A percentile compares a stretch with the other conserved stretches of the same genome.
These are phyloP conservation scores for Ganoderma meredithae DNA, from an alignment of 1,284 basidiomycete species.

Conservation along the genomic window DNA sequence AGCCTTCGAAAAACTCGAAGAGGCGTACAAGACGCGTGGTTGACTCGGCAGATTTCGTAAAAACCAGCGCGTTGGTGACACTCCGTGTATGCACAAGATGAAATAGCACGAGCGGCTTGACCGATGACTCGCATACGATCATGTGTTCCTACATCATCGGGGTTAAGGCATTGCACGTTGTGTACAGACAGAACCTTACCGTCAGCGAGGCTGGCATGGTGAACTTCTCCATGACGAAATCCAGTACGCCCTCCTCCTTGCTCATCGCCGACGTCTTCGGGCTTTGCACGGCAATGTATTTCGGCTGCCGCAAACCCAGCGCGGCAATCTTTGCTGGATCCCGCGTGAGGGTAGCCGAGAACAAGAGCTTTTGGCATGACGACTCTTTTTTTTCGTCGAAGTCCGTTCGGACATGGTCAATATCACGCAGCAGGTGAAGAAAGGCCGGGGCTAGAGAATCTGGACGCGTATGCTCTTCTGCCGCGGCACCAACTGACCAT, in stretches of 20 bases:
- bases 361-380: conserved; percentile 94
- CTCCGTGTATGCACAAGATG: conserved; percentile 76
- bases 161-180: neutral
- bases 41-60: conserved; percentile 96
- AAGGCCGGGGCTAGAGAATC: conserved; percentile 71
- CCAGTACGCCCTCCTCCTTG: conserved; percentile 51
- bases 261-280: conserved; percentile 36
- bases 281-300: conserved; percentile 87
- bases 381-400: conserved; percentile 60
- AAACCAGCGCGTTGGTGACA: conserved; percentile 83
- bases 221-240: conserved; percentile 78
- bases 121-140: conserved; percentile 79
- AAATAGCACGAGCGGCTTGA: conserved; percentile 92
- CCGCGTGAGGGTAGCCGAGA: conserved; percentile 95
- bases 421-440: conserved; percentile 51
- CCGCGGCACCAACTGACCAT: neutral
- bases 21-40: conserved; percentile 85
- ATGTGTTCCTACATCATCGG: conserved; percentile 78
- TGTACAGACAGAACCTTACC: conserved; percentile 48
- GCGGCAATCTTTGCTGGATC: conserved; percentile 93
- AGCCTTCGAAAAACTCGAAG: conserved; percentile 83
- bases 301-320: conserved; percentile 81
- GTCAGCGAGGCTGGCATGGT: conserved; percentile 81
- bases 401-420: conserved; percentile 53
- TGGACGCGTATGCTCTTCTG: conserved; percentile 37